A percentile compares a stretch with the other conserved stretches of the same genome.
phyloP scores from a whole-genome alignment of 441 rosid genomes.

The Macaranga tanarius region DNA sequence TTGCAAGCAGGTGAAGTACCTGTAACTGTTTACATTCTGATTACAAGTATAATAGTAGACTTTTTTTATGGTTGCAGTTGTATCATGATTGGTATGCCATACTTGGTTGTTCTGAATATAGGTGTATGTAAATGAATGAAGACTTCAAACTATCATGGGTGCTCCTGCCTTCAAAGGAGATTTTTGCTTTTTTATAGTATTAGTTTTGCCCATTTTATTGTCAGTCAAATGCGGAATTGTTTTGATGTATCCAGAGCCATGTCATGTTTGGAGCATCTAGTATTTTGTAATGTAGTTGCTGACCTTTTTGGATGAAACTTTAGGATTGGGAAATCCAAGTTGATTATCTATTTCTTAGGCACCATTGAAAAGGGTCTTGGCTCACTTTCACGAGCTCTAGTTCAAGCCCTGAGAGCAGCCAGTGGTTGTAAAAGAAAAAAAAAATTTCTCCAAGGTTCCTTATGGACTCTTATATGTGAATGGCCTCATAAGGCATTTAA shows the following conservation, averaged over 20 bases:
- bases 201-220: background rate
- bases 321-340: background rate
- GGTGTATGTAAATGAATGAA: background rate
- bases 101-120: background rate
- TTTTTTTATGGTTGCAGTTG: background rate
- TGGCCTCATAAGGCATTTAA: background rate
- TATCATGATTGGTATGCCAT: background rate
- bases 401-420: background rate
- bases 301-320: background rate
- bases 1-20: constrained; percentile 68
- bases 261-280: background rate
- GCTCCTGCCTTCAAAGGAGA: background rate
- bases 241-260: background rate
- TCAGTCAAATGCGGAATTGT: too few relatives aligned
- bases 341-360: background rate
- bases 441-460: background rate
- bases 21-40: constrained; percentile 11
- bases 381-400: background rate
- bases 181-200: background rate
- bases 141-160: background rate
- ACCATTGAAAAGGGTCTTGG: background rate
- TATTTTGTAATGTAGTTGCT: background rate
- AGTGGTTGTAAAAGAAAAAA: background rate
- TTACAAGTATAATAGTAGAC: background rate
- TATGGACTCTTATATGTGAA: background rate